Percentiles rank a stretch among this genome's conserved stretches.
Conservation (phyloP, 805 yeast species). For the Candida taoyuanica region DNA sequence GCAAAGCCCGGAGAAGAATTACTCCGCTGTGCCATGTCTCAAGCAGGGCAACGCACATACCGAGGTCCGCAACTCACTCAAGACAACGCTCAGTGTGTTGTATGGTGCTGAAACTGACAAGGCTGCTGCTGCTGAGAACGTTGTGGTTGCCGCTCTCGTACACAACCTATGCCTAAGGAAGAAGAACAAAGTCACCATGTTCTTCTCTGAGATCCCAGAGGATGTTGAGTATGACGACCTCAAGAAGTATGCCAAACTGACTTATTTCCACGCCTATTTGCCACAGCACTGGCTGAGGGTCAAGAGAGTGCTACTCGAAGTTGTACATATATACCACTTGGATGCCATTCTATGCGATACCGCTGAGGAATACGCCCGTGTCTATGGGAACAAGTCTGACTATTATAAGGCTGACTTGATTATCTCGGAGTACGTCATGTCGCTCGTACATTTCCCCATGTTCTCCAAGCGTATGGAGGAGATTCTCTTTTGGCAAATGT, state of each 20-base stretch:
- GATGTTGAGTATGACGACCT: not conserved
- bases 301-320: not conserved
- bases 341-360: not conserved
- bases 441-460: constrained; percentile 3
- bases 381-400: not conserved
- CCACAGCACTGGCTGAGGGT: constrained; percentile 2
- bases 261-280: constrained; percentile 4
- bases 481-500: constrained; percentile 1
- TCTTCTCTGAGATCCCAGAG: constrained; percentile 1
- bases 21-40: too few species aligned
- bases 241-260: not conserved
- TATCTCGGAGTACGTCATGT: constrained; percentile 1
- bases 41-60: too few species aligned
- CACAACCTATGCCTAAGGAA: not conserved
- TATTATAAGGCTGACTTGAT: not conserved
- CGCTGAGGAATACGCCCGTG: not conserved
- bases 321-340: not conserved
- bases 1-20: too few species aligned
- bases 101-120: too few species aligned
- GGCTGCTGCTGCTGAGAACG: too few species aligned
- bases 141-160: too few species aligned
- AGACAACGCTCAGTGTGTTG: too few species aligned
- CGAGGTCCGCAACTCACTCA: too few species aligned
- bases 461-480: not conserved
- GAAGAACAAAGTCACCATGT: not conserved